phyloP scores from a whole-genome alignment of 148 eudicot species.

The Hydrangea macrophylla region DNA sequence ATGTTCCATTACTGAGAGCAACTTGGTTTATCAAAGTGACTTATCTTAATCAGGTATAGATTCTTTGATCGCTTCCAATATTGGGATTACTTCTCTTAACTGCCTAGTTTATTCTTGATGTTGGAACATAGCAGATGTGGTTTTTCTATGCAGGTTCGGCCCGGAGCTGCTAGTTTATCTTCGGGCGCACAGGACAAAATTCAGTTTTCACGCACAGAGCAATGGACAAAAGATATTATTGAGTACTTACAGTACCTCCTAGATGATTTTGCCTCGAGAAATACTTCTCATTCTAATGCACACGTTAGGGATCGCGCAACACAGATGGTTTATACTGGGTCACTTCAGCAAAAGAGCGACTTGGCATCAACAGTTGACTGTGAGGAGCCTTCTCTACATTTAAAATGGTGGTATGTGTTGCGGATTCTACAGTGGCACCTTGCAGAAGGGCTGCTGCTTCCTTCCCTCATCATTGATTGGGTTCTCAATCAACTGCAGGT shows the following conservation, averaged over 20 bases:
- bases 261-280: conserved; percentile 54
- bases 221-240: conserved; percentile 89
- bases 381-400: conserved; percentile 87
- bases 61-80: background rate
- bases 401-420: conserved; percentile 97
- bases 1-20: conserved; percentile 92
- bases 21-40: conserved; percentile 96
- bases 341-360: conserved; percentile 51
- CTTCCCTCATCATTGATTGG: conserved; percentile 89
- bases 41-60: conserved; percentile 89
- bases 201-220: conserved; percentile 76
- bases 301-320: conserved; percentile 60
- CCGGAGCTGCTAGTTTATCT: conserved; percentile 48
- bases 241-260: conserved; percentile 82
- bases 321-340: conserved; percentile 52
- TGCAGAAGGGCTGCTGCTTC: conserved; percentile 73
- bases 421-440: conserved; percentile 88
- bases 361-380: conserved; percentile 35
- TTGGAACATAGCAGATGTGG: conserved; percentile 12
- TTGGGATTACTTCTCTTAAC: background rate
- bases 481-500: conserved; percentile 92
- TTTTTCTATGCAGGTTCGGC: conserved; percentile 62
- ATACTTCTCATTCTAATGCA: conserved; percentile 38
- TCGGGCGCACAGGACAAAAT: conserved; percentile 66
- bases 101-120: conserved; percentile 3